These are phyloP conservation scores for Phytophthora sp. DNA, from an alignment of 352 stramenopile species.

Conservation along the genomic window DNA sequence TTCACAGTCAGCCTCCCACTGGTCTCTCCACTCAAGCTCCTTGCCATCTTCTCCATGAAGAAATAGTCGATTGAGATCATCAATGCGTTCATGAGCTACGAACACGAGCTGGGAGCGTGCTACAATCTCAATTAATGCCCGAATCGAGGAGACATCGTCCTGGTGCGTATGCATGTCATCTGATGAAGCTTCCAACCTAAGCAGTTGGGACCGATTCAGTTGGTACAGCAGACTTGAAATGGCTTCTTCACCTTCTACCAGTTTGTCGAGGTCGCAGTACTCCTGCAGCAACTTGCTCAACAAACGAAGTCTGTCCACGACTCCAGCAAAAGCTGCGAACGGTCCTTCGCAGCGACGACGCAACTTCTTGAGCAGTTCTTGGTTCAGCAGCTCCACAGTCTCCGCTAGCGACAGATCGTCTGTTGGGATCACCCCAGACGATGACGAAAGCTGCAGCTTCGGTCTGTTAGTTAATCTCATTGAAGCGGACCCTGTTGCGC, in stretches of 20 bases:
- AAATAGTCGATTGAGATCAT: conserved; percentile 7
- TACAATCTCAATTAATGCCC: neutral
- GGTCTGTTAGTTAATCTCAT: neutral
- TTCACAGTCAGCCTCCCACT: neutral
- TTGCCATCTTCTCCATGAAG: neutral
- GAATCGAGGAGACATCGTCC: neutral
- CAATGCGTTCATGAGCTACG: conserved; percentile 1
- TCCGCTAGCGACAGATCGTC: neutral
- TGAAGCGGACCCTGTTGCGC: neutral
- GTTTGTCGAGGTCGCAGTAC: neutral
- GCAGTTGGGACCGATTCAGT: neutral
- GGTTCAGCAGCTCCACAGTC: conserved; percentile 8
- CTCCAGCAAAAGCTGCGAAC: neutral
- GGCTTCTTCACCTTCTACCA: conserved; percentile 10
- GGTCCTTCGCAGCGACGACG: neutral
- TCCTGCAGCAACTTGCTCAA: conserved; percentile 7
- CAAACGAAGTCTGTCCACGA: conserved; percentile 1
- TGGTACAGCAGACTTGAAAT: conserved; percentile 5
- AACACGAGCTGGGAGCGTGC: conserved; percentile 5
- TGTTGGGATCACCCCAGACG: neutral
- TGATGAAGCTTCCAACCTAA: neutral
- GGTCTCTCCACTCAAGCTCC: neutral
- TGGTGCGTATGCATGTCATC: neutral
- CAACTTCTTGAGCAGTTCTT: neutral
- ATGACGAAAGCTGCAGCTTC: conserved; percentile 3